Evolutionary conservation across 1,139 yeast genomes (phyloP), one percentile per base, ranked within the genome.

Genomic region (Hyphopichia burtonii): DNA sequence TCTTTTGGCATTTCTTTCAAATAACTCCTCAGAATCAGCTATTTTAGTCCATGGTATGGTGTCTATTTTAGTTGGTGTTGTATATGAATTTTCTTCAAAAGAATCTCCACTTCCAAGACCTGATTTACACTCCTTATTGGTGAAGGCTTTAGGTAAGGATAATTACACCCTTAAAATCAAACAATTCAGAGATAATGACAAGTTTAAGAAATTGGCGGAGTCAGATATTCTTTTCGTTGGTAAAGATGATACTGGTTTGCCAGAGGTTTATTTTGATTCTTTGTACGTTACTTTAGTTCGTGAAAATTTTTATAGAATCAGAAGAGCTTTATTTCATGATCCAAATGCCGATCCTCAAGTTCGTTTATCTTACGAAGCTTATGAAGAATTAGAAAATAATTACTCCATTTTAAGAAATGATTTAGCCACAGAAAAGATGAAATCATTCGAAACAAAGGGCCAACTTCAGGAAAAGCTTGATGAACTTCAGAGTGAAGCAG

Each of bases 191-290:
- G 86, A 86, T 37, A 71, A 74, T 44, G 62, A 76, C 0, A 59
- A 66, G 10, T 82, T 89, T 55, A 72, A 76, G 16, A 76, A 77
- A 39, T 85, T 80, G 50, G 82, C 78, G 27, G 78, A 75, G 10
- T 36, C 51, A 27, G 31, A 53, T 41, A 40, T 55, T 45, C 31
- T 56, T 32, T 46, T 49, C 37, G 46, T 59, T 38, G 49, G 47
- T 11, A 76, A 78, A 47, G 96, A 89, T 56, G 83, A 80, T 3
- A 82, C 96, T 1, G 99, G 99, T 1, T 71, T 91, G 32, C 99
- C 98, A 0, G 80, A 82, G 44, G 88, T 91, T 1, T 89, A 77
- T 52, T 85, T 93, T 55, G 86, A 83, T 48, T 56, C 76, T 0
- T 65, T 73, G 3, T 89, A 88, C 55, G 83, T 88, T 3, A 68